Percentiles rank a stretch among this genome's conserved stretches.
Evolutionary conservation across 345 rosid genomes (phyloP).

Genomic region (Boechera stricta): DNA sequence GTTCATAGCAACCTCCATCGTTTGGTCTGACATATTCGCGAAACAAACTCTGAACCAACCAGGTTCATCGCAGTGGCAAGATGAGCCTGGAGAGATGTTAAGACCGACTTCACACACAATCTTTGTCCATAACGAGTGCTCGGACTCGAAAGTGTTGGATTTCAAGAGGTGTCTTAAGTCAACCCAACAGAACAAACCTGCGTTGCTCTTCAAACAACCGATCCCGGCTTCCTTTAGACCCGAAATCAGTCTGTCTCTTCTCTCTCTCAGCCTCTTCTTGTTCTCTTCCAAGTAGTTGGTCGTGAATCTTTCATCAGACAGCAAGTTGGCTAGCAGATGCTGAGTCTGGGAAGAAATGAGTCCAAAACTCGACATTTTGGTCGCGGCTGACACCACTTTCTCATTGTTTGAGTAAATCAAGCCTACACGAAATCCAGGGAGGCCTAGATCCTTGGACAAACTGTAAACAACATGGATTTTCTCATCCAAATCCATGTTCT

Average conservation of each 20-base stretch:
- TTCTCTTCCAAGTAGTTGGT: slow-evolving; percentile 61
- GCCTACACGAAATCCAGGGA: slow-evolving; percentile 91
- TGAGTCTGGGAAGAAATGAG: slow-evolving; percentile 91
- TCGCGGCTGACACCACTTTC: slow-evolving; percentile 65
- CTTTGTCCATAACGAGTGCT: slow-evolving; percentile 69
- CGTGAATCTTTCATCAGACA: slow-evolving; percentile 68
- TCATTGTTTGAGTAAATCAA: slow-evolving; percentile 74
- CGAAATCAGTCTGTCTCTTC: slow-evolving; percentile 57
- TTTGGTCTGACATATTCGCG: slow-evolving; percentile 63
- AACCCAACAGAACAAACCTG: slow-evolving; percentile 91
- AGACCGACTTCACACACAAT: slow-evolving; percentile 67
- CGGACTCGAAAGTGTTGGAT: slow-evolving; percentile 67
- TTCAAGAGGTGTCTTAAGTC: slow-evolving; percentile 68
- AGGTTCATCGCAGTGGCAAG: slow-evolving; percentile 85
- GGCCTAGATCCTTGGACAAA: slow-evolving; percentile 85
- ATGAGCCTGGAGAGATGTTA: slow-evolving; percentile 82
- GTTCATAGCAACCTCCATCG: slow-evolving; percentile 56
- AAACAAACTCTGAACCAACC: slow-evolving; percentile 93
- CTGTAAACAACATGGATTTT: slow-evolving; percentile 79
- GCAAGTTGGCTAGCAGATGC: slow-evolving; percentile 58
- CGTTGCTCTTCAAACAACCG: slow-evolving; percentile 67
- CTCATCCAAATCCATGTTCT: slow-evolving; percentile 43
- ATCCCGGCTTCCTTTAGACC: slow-evolving; percentile 67
- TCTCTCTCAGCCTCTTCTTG: slow-evolving; percentile 57
- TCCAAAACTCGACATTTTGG: slow-evolving; percentile 94